Percentiles rank a stretch among this genome's conserved stretches.
Conservation (phyloP, 306 rosid genomes). For the Notholithocarpus densiflorus region DNA sequence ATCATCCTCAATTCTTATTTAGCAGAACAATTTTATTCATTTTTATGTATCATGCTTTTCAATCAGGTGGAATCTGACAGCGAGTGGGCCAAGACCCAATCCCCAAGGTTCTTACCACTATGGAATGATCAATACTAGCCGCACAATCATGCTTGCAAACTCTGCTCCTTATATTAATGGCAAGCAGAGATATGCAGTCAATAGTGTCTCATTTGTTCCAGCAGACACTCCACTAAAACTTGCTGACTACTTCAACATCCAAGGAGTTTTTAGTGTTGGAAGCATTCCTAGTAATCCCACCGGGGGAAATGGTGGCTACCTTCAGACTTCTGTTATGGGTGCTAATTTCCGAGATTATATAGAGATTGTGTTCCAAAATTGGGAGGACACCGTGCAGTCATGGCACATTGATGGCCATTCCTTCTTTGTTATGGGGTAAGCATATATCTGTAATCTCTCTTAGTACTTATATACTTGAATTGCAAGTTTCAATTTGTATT, state of each 20-base stretch:
- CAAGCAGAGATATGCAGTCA: conserved; percentile 90
- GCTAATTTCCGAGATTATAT: conserved; percentile 74
- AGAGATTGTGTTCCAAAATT: conserved; percentile 92
- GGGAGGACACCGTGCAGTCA: conserved; percentile 82
- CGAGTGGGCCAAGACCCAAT: conserved; percentile 97
- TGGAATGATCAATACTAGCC: conserved; percentile 68
- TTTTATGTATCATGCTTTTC: not conserved
- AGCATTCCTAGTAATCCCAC: conserved; percentile 62
- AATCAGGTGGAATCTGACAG: conserved; percentile 80
- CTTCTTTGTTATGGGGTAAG: conserved; percentile 91
- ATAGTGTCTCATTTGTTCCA: conserved; percentile 62
- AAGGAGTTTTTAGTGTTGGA: conserved; percentile 78
- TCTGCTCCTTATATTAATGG: conserved; percentile 83
- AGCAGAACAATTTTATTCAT: not conserved
- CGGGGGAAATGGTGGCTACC: conserved; percentile 66
- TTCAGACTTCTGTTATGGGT: conserved; percentile 83
- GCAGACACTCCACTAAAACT: conserved; percentile 89
- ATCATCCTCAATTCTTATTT: too few relatives aligned
- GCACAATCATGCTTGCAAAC: conserved; percentile 80
- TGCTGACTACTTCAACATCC: conserved; percentile 78
- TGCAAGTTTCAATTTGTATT: not conserved
- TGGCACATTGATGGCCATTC: conserved; percentile 94
- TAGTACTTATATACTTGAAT: not conserved
- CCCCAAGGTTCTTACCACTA: conserved; percentile 98
- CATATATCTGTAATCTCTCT: not conserved